phyloP scores from a whole-genome alignment of 306 rosid species.

The Canavalia gladiata region DNA sequence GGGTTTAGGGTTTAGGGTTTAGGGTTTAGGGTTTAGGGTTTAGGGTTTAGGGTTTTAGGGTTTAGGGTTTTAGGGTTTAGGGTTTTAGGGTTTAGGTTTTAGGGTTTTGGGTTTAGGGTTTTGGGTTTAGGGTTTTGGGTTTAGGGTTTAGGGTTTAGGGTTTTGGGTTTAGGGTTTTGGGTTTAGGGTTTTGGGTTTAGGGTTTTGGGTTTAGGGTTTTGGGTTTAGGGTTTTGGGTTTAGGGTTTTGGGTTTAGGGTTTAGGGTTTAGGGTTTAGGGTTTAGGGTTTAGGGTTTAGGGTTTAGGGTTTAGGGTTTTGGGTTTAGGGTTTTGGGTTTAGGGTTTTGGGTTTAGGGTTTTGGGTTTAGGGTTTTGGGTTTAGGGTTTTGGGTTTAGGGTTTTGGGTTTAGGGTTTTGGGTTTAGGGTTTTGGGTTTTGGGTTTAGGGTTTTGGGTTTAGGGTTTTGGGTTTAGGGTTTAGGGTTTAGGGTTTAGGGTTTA shows the following conservation, averaged over 20 bases:
- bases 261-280: background rate
- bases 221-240: background rate
- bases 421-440: background rate
- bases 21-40: slow-evolving; percentile 13
- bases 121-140: background rate
- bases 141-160: background rate
- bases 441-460: background rate
- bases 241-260: background rate
- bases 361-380: background rate
- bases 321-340: background rate
- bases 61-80: too few species aligned
- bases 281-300: background rate
- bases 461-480: background rate
- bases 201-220: background rate
- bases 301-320: background rate
- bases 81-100: background rate
- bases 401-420: background rate
- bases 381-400: background rate
- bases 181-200: too few species aligned
- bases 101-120: too few species aligned
- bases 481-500: background rate
- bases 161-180: too few species aligned
- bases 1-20: slow-evolving; percentile 9
- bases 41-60: background rate
- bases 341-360: too few species aligned